Percentiles rank a stretch among this genome's conserved stretches.
Conservation (phyloP, 2,329 filamentous ascomycete genomes). For the Volutella citrinella region DNA sequence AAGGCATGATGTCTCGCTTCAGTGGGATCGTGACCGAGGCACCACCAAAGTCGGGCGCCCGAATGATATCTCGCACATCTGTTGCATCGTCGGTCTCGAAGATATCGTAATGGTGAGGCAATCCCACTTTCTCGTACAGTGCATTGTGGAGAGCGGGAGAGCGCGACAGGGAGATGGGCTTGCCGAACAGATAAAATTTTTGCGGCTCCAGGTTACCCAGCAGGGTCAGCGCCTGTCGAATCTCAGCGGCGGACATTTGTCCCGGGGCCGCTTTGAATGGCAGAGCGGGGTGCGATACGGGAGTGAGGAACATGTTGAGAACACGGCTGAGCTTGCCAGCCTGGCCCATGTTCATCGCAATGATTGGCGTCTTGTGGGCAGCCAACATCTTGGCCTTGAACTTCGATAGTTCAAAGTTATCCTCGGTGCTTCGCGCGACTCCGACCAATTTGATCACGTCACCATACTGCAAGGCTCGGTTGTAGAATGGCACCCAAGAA, state of each 20-base stretch:
- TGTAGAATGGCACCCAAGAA: constrained; percentile 90
- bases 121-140: constrained; percentile 70
- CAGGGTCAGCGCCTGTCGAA: constrained; percentile 72
- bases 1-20: constrained; percentile 80
- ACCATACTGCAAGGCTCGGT: constrained; percentile 82
- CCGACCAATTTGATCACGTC: constrained; percentile 95
- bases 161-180: constrained; percentile 75
- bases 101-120: constrained; percentile 79
- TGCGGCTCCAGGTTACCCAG: constrained; percentile 74
- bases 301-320: constrained; percentile 89
- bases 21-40: constrained; percentile 95
- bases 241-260: constrained; percentile 86
- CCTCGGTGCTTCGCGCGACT: constrained; percentile 68
- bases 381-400: constrained; percentile 77
- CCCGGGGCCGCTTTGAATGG: constrained; percentile 92
- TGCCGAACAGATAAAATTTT: constrained; percentile 85
- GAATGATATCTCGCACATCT: constrained; percentile 64
- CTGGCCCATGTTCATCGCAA: constrained; percentile 93
- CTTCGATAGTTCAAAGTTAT: constrained; percentile 80
- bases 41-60: constrained; percentile 75
- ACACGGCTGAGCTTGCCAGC: constrained; percentile 86
- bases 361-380: constrained; percentile 77
- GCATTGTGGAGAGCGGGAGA: constrained; percentile 89
- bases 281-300: constrained; percentile 85
- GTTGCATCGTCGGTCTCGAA: constrained; percentile 68